Evolutionary conservation across 768 basidiomycete species (phyloP), one percentile per base, ranked within the genome.

Genomic region (Nidularia pulvinata): DNA sequence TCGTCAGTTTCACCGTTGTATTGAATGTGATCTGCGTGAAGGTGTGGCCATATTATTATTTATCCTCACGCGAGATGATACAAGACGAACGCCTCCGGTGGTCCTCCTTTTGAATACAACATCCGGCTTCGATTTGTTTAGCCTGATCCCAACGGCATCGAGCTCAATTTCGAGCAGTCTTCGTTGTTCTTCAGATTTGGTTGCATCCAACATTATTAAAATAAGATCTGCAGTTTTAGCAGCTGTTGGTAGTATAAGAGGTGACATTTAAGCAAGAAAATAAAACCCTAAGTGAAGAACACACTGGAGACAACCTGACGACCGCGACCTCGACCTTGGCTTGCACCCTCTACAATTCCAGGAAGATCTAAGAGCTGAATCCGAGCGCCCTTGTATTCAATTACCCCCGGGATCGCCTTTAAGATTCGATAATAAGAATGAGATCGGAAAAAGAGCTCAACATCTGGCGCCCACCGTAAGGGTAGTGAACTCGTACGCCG

Each of bases 401-500:
- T 84, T 3, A 98, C 97, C 48, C 97, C 97, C 35, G 97, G 96
- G 56, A 99, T 98, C 7, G 97, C 96, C 86, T 92, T 39, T 10
- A 58, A 43, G 47, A 51, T 56, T 39, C 57, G 49, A 56, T 55
- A 52, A 59, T 37, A 37, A 45, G 22, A 46, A 14, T 49, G n/a
- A 42, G 45, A 36, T 35, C 37, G 36, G 16, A 11, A 45, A 37
- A 45, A 48, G 30, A 6, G 33, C 16, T 30, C 25, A 46, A 7
- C 10, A 46, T 10, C 9, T 9, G 13, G 32, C 43, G 65, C 80
- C 59, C 61, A 89, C 91, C 7, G 91, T 92, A 33, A 96, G 80
- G 3, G 93, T 96, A 2, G 95, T 97, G 70, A 97, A 98, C 67
- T 98, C 95, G 65, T 97, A 98, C 9, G 93, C 91, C 11, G 95